phyloP scores from a whole-genome alignment of 2,329 filamentous ascomycete genomes.

The Apiospora saccharicola region DNA sequence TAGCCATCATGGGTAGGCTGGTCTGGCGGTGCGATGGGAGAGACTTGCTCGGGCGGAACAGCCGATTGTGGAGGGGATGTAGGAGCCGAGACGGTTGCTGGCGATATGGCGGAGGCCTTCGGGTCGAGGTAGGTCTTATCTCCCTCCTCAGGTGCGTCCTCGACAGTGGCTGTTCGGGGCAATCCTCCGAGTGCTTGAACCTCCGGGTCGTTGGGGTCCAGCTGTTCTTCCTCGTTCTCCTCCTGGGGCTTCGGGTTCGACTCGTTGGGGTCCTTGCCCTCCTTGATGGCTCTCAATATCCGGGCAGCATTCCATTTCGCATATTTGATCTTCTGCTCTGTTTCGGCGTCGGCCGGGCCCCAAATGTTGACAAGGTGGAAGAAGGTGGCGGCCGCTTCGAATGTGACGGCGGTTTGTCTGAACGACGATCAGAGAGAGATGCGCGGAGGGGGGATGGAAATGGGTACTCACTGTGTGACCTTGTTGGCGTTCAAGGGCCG shows the following conservation, averaged over 20 bases:
- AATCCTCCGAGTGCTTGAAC: conserved; percentile 55
- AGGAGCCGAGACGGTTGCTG: conserved; percentile 48
- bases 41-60: conserved; percentile 41
- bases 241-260: conserved; percentile 78
- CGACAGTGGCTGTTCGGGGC: conserved; percentile 53
- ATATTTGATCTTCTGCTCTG: conserved; percentile 88
- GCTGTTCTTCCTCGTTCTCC: conserved; percentile 49
- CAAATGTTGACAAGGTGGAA: conserved; percentile 88
- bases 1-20: conserved; percentile 38
- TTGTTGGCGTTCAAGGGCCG: conserved; percentile 82
- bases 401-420: conserved; percentile 92
- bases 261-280: conserved; percentile 89
- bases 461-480: conserved; percentile 71
- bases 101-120: conserved; percentile 38
- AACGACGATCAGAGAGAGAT: not conserved
- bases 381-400: conserved; percentile 91
- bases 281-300: conserved; percentile 89
- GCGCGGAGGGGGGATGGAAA: not conserved
- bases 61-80: conserved; percentile 41
- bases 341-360: conserved; percentile 77
- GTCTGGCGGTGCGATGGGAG: conserved; percentile 42
- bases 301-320: conserved; percentile 95
- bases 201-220: conserved; percentile 72
- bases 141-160: conserved; percentile 60
- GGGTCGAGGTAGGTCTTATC: conserved; percentile 34